A percentile compares a stretch with the other conserved stretches of the same genome.
Evolutionary conservation across 306 rosid genomes (phyloP).

Genomic region (Rosa chinensis): DNA sequence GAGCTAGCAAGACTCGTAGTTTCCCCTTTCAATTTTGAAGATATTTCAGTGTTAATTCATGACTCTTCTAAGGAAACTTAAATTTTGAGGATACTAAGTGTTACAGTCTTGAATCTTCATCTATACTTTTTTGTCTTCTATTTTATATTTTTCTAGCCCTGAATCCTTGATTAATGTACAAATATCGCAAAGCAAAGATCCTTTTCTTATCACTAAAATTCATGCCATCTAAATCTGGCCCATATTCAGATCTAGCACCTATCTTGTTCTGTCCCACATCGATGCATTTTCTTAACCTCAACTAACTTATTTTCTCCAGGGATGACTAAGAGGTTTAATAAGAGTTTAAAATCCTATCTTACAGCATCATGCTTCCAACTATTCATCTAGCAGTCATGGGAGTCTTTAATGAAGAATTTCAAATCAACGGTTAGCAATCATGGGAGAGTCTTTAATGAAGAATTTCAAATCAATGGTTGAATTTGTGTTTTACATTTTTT

Average conservation of each 20-base stretch:
- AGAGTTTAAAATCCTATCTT: neutral
- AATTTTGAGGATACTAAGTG: neutral
- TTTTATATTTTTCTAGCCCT: neutral
- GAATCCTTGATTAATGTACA: neutral
- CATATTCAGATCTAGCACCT: neutral
- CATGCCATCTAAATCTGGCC: neutral
- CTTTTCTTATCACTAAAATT: neutral
- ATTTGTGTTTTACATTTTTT: no score
- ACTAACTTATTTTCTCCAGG: neutral
- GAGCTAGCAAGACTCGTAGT: neutral
- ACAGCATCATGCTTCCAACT: neutral
- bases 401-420: neutral
- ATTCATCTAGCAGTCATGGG: neutral
- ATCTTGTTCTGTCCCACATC: neutral
- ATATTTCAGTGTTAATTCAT: no score
- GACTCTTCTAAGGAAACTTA: neutral
- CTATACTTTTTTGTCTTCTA: neutral
- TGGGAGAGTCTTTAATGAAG: neutral
- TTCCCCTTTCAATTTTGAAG: neutral
- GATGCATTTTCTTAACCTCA: neutral
- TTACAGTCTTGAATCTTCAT: neutral
- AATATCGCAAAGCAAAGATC: neutral
- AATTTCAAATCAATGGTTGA: neutral
- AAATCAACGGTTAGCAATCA: neutral
- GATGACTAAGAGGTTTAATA: neutral